Evolutionary conservation across 2,329 filamentous ascomycete genomes (phyloP).

Genomic region (Aspergillus pseudoviridinutans): DNA sequence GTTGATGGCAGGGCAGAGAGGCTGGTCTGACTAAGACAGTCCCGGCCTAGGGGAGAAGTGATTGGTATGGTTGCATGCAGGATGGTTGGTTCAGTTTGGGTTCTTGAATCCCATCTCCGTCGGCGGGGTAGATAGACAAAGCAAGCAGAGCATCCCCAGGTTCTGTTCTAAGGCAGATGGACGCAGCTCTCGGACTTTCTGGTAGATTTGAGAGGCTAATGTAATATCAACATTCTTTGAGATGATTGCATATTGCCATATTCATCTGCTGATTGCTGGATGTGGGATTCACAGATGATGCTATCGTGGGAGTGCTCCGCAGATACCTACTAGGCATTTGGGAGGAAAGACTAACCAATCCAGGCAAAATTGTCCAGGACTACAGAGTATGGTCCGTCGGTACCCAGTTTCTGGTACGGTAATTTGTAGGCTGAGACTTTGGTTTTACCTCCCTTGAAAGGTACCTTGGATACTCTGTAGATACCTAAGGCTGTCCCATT

Average conservation of each 20-base stretch:
- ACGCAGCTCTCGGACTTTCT: neutral
- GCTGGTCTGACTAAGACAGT: neutral
- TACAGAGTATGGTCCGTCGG: no score
- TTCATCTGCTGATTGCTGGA: neutral
- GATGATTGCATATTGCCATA: no score
- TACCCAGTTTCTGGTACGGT: neutral
- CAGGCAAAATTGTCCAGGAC: constrained; percentile 17
- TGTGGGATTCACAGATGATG: neutral
- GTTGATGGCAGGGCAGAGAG: neutral
- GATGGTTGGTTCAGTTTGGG: neutral
- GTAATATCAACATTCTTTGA: neutral
- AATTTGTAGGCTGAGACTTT: no score
- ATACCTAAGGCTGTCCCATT: neutral
- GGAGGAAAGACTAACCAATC: constrained; percentile 17
- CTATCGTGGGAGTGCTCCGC: neutral
- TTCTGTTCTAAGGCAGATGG: neutral
- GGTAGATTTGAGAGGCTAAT: neutral
- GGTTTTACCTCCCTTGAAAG: neutral
- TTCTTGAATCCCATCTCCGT: neutral
- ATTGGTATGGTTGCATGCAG: neutral
- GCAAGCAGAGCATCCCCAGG: neutral
- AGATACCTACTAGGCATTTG: neutral
- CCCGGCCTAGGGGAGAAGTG: neutral
- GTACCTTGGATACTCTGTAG: neutral
- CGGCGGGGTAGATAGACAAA: neutral